Evolutionary conservation across 495 filamentous ascomycete species (phyloP).

Genomic region (Neurospora tetraspora): DNA sequence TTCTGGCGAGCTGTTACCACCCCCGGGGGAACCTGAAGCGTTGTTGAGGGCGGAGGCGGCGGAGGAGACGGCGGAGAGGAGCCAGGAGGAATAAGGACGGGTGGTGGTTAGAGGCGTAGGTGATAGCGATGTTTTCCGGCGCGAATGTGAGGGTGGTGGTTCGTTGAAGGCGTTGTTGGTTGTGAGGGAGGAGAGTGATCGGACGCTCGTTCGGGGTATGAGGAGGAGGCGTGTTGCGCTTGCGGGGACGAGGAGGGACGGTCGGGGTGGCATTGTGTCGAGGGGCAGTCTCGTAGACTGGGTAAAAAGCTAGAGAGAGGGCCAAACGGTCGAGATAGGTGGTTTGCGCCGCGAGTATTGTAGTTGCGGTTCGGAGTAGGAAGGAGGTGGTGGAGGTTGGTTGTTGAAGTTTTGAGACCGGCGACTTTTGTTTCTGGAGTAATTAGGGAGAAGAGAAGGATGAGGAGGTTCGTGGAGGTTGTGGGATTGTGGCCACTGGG

Average conservation of each 20-base stretch:
- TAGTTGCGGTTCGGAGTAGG: neutral
- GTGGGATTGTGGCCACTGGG: neutral
- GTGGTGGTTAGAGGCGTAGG: neutral
- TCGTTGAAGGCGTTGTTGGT: neutral
- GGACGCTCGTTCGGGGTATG: neutral
- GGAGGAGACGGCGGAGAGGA: neutral
- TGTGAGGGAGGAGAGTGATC: neutral
- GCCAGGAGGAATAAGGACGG: neutral
- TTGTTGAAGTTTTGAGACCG: neutral
- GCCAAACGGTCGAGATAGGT: neutral
- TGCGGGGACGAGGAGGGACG: neutral
- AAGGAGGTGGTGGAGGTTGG: neutral
- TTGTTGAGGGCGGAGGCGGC: neutral
- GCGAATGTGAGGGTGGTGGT: neutral
- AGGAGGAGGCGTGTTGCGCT: neutral
- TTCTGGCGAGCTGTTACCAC: neutral
- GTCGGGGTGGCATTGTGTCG: neutral
- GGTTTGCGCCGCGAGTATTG: neutral
- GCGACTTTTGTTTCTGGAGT: neutral
- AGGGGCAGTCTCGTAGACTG: neutral
- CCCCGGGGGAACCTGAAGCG: neutral
- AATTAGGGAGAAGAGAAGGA: neutral
- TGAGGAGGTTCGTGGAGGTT: neutral
- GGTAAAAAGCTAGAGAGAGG: neutral
- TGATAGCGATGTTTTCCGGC: neutral